These are phyloP conservation scores for Ceratobasidium sp. DNA, from an alignment of 1,284 basidiomycete species.

Conservation along the genomic window DNA sequence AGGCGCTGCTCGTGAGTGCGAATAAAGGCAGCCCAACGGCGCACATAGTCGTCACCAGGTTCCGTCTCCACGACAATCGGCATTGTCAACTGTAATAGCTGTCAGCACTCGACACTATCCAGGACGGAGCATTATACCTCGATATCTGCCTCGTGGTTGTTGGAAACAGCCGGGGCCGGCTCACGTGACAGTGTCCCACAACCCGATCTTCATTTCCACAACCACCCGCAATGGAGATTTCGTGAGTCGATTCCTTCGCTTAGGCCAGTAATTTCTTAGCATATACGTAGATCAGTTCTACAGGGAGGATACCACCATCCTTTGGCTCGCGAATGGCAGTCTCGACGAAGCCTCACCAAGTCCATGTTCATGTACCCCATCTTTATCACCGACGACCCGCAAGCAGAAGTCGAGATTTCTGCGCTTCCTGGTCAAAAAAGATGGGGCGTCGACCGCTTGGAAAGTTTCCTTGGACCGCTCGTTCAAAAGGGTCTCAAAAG, in stretches of 20 bases:
- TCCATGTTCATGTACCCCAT: conserved; percentile 98
- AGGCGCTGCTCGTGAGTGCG: conserved; percentile 71
- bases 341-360: conserved; percentile 75
- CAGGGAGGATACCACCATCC: conserved; percentile 94
- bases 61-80: conserved; percentile 58
- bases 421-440: conserved; percentile 85
- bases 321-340: conserved; percentile 84
- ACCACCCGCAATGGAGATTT: conserved; percentile 24
- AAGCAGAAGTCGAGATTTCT: conserved; percentile 77
- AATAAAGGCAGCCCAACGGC: conserved; percentile 69
- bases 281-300: conserved; percentile 68
- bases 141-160: conserved; percentile 3
- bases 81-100: conserved; percentile 5
- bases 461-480: conserved; percentile 84
- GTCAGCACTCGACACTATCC: neutral
- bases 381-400: conserved; percentile 91
- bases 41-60: conserved; percentile 75
- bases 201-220: neutral
- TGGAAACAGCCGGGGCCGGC: neutral
- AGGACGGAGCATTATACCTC: neutral
- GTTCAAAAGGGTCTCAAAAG: conserved; percentile 89
- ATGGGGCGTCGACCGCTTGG: conserved; percentile 95
- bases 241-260: neutral
- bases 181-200: conserved; percentile 6
- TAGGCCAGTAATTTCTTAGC: no score